phyloP scores from a whole-genome alignment of 192 early-diverging fungal species.

The Mortierella antarctica region DNA sequence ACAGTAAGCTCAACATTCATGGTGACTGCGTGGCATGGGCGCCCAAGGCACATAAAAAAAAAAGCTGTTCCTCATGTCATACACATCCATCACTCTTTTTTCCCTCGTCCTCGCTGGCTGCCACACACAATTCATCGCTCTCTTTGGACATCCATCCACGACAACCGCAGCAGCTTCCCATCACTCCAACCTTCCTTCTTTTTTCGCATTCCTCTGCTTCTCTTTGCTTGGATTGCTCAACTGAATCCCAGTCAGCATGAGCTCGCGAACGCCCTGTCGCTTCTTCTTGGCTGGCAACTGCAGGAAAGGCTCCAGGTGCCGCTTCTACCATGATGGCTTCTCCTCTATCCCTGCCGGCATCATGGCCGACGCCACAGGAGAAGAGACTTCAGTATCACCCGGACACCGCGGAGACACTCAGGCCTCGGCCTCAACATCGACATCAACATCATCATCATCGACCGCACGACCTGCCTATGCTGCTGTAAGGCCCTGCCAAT shows the following conservation, averaged over 20 bases:
- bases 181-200: too few relatives aligned
- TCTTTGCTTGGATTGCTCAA: too few relatives aligned
- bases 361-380: not conserved
- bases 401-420: not conserved
- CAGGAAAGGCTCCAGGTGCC: constrained; percentile 27
- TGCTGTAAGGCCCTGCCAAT: constrained; percentile 21
- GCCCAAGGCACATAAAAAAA: too few relatives aligned
- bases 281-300: constrained; percentile 42
- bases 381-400: constrained; percentile 11
- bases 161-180: too few relatives aligned
- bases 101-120: too few relatives aligned
- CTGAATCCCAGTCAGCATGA: not conserved
- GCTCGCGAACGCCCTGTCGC: constrained; percentile 6
- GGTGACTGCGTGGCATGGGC: too few relatives aligned
- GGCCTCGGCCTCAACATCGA: not conserved
- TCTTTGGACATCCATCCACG: too few relatives aligned
- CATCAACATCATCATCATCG: not conserved
- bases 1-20: too few relatives aligned
- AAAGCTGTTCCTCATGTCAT: too few relatives aligned
- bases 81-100: too few relatives aligned
- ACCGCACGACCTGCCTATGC: constrained; percentile 23
- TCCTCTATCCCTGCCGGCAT: constrained; percentile 3
- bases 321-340: constrained; percentile 44
- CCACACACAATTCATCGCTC: too few relatives aligned
- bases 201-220: too few relatives aligned